Percentiles rank a stretch among this genome's conserved stretches.
Conservation (phyloP, 768 basidiomycete species). For the Leucocoprinus sp. region DNA sequence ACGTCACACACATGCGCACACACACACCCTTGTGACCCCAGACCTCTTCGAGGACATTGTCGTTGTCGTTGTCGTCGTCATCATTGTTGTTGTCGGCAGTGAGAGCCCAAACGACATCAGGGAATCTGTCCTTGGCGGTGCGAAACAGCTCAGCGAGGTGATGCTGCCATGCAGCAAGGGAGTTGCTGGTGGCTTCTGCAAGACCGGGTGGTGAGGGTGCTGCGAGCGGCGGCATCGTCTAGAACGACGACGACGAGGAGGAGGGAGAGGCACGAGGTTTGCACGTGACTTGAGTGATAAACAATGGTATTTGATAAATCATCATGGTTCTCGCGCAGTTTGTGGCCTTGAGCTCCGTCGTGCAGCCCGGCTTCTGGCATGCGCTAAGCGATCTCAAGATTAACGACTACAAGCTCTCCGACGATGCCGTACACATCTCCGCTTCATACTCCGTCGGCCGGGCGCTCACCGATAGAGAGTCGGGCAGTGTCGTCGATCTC, state of each 20-base stretch:
- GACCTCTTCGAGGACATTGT: constrained; percentile 48
- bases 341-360: constrained; percentile 76
- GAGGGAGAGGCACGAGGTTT: constrained; percentile 5
- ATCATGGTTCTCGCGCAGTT: constrained; percentile 74
- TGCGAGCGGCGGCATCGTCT: constrained; percentile 11
- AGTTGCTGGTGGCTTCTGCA: constrained; percentile 57
- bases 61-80: constrained; percentile 41
- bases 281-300: neutral
- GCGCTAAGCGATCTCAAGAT: constrained; percentile 84
- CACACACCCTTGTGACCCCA: constrained; percentile 92
- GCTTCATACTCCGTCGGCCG: constrained; percentile 69
- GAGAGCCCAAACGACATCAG: constrained; percentile 94
- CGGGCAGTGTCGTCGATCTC: constrained; percentile 64
- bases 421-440: constrained; percentile 52
- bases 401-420: constrained; percentile 78
- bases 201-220: constrained; percentile 38
- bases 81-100: constrained; percentile 41
- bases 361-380: constrained; percentile 92
- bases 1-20: neutral
- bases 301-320: neutral
- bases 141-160: constrained; percentile 73
- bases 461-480: constrained; percentile 67
- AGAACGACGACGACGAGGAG: neutral
- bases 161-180: constrained; percentile 70
- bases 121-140: constrained; percentile 83